Evolutionary conservation across 2,329 filamentous ascomycete genomes (phyloP), one percentile per base, ranked within the genome.

Genomic region (Penicillium frequentans): DNA sequence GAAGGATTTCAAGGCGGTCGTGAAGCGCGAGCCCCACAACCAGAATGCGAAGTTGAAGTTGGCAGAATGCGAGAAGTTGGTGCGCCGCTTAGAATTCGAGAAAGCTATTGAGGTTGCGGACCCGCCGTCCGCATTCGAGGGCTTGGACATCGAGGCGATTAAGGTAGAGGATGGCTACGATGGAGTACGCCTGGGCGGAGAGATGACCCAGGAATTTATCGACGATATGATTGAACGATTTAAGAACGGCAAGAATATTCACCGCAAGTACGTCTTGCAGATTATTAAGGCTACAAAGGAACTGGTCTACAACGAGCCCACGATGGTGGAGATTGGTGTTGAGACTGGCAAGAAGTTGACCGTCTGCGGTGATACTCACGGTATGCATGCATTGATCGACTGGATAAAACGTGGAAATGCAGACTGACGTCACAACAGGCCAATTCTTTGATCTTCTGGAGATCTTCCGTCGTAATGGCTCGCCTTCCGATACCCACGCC

Each of bases 361-460:
- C 2, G 92, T 99, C 54, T 99, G 95, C 71, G 95, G 95, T 74
- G 95, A 99, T 74, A 99, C 95, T 5, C 95, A 99, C 73, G 95
- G 91, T 91, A 77, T 76, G 58, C 23, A 29, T 27, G 23, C 8
- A 29, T 54, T n/a, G 27, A 26, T 46, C 10, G 14, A 27, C 44
- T 23, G 23, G 24, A 21, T 19, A 21, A 13, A 23, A 43, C 9
- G 9, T 13, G 44, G 27, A 33, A 35, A 35, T 21, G 16, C 48
- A 21, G 44, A 50, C 53, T 64, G 48, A 58, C 33, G 54, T 11
- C 51, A n/a, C 60, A 42, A 42, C 11, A 93, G 90, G 93, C 46
- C 95, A 99, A 84, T 99, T 93, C 79, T 99, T 96, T 73, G 95
- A 99, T 75, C 83, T 99, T 43, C 88, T 99, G 81, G 91, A 99